Conservation (phyloP, 2,329 filamentous ascomycete genomes). For the Claviceps citrina region DNA sequence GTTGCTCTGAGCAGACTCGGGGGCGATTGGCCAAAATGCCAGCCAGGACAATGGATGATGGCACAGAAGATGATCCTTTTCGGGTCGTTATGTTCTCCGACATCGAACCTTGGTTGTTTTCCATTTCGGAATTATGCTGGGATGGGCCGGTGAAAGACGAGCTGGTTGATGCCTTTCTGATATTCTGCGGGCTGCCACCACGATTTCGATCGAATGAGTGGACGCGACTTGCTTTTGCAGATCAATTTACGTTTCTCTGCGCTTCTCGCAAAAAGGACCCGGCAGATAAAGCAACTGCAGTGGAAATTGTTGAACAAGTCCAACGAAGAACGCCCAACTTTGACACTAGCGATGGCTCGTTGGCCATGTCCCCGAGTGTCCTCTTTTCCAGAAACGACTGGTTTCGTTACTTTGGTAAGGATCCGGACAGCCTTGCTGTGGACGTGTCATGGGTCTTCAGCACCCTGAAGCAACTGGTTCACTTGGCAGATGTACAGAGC, state of each 20-base stretch:
- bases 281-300: not conserved
- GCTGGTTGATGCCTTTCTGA: constrained; percentile 54
- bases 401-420: constrained; percentile 28
- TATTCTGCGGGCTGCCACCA: constrained; percentile 51
- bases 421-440: constrained; percentile 11
- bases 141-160: constrained; percentile 20
- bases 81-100: constrained; percentile 70
- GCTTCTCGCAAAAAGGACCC: not conserved
- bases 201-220: constrained; percentile 15
- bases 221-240: constrained; percentile 16
- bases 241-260: constrained; percentile 15
- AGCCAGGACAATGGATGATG: constrained; percentile 59
- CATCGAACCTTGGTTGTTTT: constrained; percentile 46
- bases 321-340: constrained; percentile 17
- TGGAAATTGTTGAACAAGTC: constrained; percentile 5
- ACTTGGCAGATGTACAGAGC: constrained; percentile 16
- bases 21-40: constrained; percentile 40
- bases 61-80: constrained; percentile 66
- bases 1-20: constrained; percentile 35
- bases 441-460: constrained; percentile 34
- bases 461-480: constrained; percentile 43
- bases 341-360: constrained; percentile 13
- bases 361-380: constrained; percentile 30
- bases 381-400: constrained; percentile 33
- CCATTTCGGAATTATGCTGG: constrained; percentile 26